These are phyloP conservation scores for Phytophthora sansomeana DNA, from an alignment of 352 stramenopile species.

Conservation along the genomic window DNA sequence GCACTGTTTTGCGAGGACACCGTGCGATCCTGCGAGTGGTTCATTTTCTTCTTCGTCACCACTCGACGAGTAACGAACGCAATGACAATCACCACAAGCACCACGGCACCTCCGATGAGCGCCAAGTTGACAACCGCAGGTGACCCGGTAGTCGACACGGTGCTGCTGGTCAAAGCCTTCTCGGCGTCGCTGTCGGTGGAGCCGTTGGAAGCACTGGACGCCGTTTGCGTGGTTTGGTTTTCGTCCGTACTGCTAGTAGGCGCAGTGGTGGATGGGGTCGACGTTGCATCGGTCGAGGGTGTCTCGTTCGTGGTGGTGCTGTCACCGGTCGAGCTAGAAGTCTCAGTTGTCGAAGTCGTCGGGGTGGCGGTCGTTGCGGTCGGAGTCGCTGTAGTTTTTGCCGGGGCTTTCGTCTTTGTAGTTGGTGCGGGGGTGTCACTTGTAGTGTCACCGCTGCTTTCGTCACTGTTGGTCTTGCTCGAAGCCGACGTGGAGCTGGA, in stretches of 20 bases:
- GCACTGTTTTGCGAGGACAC: slow-evolving; percentile 35
- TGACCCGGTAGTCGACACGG: slow-evolving; percentile 18
- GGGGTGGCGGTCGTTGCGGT: slow-evolving; percentile 1
- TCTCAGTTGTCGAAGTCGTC: slow-evolving; percentile 1
- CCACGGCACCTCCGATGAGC: slow-evolving; percentile 50
- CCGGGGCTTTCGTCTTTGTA: slow-evolving; percentile 21
- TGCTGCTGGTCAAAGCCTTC: slow-evolving; percentile 21
- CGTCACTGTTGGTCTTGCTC: slow-evolving; percentile 6
- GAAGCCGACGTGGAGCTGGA: slow-evolving; percentile 6
- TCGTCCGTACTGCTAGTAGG: not conserved
- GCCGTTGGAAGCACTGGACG: slow-evolving; percentile 3
- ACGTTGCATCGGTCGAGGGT: not conserved
- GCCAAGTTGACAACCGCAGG: slow-evolving; percentile 50
- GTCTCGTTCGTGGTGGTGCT: slow-evolving; percentile 10
- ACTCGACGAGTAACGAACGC: slow-evolving; percentile 57
- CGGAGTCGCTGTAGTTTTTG: slow-evolving; percentile 10
- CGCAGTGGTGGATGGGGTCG: not conserved
- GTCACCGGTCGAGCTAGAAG: slow-evolving; percentile 6
- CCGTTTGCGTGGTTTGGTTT: slow-evolving; percentile 15
- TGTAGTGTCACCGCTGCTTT: slow-evolving; percentile 1
- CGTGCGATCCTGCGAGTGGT: slow-evolving; percentile 34
- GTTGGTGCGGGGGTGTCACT: slow-evolving; percentile 7
- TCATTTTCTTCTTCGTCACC: slow-evolving; percentile 41
- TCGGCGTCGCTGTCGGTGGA: slow-evolving; percentile 1
- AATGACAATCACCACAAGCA: slow-evolving; percentile 54